Conservation (phyloP, 1,139 yeast genomes). For the Wickerhamomyces sp. region DNA sequence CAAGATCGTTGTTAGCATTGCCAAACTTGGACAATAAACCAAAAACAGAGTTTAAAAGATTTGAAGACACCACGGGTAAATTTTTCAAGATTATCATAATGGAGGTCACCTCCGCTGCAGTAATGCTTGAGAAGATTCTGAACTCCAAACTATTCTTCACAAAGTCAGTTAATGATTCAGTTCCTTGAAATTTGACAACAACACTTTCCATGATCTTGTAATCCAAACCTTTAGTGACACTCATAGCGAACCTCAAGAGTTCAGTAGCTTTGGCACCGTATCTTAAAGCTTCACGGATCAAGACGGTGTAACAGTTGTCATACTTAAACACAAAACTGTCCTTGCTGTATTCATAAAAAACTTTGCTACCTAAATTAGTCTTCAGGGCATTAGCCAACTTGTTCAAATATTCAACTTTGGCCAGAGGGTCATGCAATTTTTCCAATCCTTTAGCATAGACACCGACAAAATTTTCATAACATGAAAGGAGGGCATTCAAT, state of each 20-base stretch:
- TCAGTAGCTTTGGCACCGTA: constrained; percentile 10
- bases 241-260: constrained; percentile 13
- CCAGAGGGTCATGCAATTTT: neutral
- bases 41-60: neutral
- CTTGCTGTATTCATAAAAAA: neutral
- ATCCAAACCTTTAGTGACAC: constrained; percentile 12
- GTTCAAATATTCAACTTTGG: constrained; percentile 13
- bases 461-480: constrained; percentile 4
- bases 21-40: neutral
- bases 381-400: constrained; percentile 12
- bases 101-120: constrained; percentile 8
- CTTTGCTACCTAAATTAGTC: constrained; percentile 13
- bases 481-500: neutral
- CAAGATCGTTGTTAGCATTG: no score
- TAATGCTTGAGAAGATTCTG: constrained; percentile 11
- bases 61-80: neutral
- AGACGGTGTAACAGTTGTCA: constrained; percentile 10
- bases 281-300: constrained; percentile 5
- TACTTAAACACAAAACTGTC: constrained; percentile 3
- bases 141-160: constrained; percentile 21
- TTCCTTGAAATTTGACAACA: neutral
- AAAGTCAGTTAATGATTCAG: constrained; percentile 6
- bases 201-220: constrained; percentile 11
- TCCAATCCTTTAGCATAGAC: neutral
- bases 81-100: constrained; percentile 8